phyloP scores from a whole-genome alignment of 495 filamentous ascomycete genomes.

The Parathielavia appendiculata region DNA sequence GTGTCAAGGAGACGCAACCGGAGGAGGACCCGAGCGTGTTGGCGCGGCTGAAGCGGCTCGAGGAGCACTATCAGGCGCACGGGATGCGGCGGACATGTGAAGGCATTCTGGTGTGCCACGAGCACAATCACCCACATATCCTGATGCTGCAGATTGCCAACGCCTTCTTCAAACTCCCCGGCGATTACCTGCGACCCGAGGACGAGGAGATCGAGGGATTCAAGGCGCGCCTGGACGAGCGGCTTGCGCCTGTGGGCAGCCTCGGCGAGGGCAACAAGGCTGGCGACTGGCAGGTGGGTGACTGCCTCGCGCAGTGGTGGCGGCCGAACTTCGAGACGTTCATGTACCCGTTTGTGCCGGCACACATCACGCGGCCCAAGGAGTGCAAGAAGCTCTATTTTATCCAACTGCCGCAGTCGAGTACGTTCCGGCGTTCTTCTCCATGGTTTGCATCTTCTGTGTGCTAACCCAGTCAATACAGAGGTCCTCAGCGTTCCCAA shows the following conservation, averaged over 20 bases:
- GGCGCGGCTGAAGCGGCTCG: conserved; percentile 82
- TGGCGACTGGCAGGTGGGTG: conserved; percentile 88
- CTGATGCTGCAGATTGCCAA: conserved; percentile 99
- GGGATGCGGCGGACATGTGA: conserved; percentile 97
- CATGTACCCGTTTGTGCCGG: conserved; percentile 97
- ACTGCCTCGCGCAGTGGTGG: conserved; percentile 97
- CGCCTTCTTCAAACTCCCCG: conserved; percentile 97
- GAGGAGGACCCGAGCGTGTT: conserved; percentile 96
- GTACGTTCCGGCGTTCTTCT: conserved; percentile 48
- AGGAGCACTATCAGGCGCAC: conserved; percentile 86
- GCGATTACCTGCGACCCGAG: conserved; percentile 86
- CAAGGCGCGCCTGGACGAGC: conserved; percentile 85
- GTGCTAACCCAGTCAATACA: conserved; percentile 36
- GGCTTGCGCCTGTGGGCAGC: conserved; percentile 82
- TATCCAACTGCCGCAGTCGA: conserved; percentile 85
- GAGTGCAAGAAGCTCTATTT: conserved; percentile 99
- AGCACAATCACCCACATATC: conserved; percentile 97
- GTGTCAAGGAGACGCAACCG: conserved; percentile 94
- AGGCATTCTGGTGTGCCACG: conserved; percentile 93
- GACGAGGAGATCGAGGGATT: conserved; percentile 92
- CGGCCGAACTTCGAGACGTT: conserved; percentile 98
- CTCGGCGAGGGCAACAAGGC: conserved; percentile 83
- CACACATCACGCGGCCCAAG: conserved; percentile 92
- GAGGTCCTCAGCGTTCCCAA: conserved; percentile 97
- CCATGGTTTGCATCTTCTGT: background rate